A percentile compares a stretch with the other conserved stretches of the same genome.
Conservation (phyloP, 345 rosid genomes). For the Acer negundo region DNA sequence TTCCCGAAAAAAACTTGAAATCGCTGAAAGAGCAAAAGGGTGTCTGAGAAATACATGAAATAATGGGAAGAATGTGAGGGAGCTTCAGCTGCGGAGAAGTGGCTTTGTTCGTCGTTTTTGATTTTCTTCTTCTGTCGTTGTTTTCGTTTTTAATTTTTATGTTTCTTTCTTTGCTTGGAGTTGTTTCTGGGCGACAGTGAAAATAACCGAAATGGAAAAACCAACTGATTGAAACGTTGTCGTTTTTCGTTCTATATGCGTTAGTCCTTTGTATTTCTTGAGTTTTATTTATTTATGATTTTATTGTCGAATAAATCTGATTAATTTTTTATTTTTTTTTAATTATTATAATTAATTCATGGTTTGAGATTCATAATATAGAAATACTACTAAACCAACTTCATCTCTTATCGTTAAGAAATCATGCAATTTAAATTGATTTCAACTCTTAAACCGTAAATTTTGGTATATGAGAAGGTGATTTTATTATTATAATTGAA, state of each 20-base stretch:
- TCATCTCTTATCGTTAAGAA: no score
- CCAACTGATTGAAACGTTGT: neutral
- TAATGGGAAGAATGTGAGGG: neutral
- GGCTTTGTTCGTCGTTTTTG: neutral
- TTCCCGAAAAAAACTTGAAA: neutral
- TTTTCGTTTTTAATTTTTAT: neutral
- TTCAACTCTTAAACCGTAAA: no score
- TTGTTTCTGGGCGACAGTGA: neutral
- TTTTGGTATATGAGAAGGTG: no score
- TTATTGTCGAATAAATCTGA: no score
- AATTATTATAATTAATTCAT: no score
- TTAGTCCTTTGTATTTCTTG: no score
- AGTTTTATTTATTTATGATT: no score
- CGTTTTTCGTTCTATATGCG: neutral
- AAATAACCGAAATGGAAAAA: constrained; percentile 9
- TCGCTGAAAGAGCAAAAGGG: neutral
- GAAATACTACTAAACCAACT: no score
- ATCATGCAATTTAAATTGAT: no score
- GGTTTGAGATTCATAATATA: no score
- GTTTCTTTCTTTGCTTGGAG: neutral
- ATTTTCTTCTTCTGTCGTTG: neutral
- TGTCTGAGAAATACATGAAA: neutral
- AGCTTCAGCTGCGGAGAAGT: neutral
- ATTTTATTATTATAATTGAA: no score
- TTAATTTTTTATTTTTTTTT: no score